Evolutionary conservation across 768 basidiomycete genomes (phyloP).

Genomic region (Agrocybe praecox): DNA sequence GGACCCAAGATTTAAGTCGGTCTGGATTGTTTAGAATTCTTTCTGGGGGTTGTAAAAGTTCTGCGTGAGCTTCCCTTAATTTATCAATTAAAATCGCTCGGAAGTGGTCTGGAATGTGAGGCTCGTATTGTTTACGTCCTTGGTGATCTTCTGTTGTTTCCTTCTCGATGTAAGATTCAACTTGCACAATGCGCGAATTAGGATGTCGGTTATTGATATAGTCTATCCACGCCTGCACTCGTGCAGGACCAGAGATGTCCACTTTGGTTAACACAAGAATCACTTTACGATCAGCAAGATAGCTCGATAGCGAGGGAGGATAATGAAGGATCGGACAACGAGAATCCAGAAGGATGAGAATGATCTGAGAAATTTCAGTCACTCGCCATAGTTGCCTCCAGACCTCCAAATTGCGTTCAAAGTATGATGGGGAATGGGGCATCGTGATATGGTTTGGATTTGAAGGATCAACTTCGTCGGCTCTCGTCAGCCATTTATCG

Average conservation of each 20-base stretch:
- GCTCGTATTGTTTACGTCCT: constrained; percentile 53
- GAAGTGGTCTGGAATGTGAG: constrained; percentile 69
- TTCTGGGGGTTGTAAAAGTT: constrained; percentile 70
- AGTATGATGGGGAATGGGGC: constrained; percentile 75
- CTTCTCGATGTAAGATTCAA: constrained; percentile 74
- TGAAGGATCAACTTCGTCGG: constrained; percentile 9
- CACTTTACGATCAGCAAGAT: constrained; percentile 56
- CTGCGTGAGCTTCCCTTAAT: constrained; percentile 64
- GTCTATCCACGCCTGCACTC: constrained; percentile 65
- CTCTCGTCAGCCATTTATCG: constrained; percentile 47
- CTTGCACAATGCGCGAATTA: constrained; percentile 62
- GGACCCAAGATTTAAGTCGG: constrained; percentile 62
- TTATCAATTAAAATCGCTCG: constrained; percentile 65
- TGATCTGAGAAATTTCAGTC: constrained; percentile 85
- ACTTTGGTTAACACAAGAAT: constrained; percentile 87
- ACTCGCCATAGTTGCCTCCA: constrained; percentile 98
- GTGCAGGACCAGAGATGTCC: constrained; percentile 75
- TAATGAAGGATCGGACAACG: constrained; percentile 88
- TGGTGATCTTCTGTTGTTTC: constrained; percentile 39
- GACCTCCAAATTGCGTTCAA: constrained; percentile 90
- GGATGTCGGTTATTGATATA: constrained; percentile 61
- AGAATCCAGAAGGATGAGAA: constrained; percentile 87
- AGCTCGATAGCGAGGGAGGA: constrained; percentile 73
- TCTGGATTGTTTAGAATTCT: constrained; percentile 50
- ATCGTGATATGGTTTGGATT: constrained; percentile 26